A percentile compares a stretch with the other conserved stretches of the same genome.
Evolutionary conservation across 768 basidiomycete genomes (phyloP).

Genomic region (Dacryopinax spathularia): DNA sequence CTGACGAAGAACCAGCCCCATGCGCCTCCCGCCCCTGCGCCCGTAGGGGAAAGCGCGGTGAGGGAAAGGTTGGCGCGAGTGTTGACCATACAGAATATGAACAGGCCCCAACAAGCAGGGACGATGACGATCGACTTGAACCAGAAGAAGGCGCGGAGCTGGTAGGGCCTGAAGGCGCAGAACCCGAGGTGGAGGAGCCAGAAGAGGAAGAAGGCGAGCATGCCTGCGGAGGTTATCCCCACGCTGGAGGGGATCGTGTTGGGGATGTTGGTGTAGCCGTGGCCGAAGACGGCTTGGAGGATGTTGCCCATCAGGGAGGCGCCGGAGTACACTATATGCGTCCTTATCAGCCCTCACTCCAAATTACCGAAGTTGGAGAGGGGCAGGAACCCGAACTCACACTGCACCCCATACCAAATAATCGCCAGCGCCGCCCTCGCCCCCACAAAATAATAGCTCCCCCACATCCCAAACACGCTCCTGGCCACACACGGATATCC

Average conservation of each 20-base stretch:
- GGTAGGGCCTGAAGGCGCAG: constrained; percentile 10
- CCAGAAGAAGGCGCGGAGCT: constrained; percentile 13
- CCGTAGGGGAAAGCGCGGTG: not conserved
- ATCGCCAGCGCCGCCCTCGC: not conserved
- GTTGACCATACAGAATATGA: constrained; percentile 1
- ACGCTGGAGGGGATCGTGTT: constrained; percentile 10
- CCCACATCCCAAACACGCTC: constrained; percentile 1
- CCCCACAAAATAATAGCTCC: not conserved
- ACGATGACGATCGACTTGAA: constrained; percentile 8
- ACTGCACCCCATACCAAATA: not conserved
- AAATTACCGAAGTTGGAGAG: not conserved
- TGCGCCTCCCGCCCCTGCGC: not conserved
- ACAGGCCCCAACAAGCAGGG: not conserved
- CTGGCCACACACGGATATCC: constrained; percentile 1
- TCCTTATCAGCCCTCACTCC: not conserved
- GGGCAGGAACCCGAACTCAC: not conserved
- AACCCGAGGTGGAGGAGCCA: constrained; percentile 8
- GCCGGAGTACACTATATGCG: constrained; percentile 5
- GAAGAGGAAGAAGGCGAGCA: constrained; percentile 15
- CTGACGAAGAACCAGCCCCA: constrained; percentile 1
- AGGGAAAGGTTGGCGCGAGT: not conserved
- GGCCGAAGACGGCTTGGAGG: constrained; percentile 12
- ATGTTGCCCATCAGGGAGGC: constrained; percentile 9
- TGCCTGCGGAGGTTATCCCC: constrained; percentile 7
- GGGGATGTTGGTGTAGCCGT: constrained; percentile 8